These are phyloP conservation scores for Diaporthe aspalathi DNA, from an alignment of 2,329 filamentous ascomycete species.

Conservation along the genomic window DNA sequence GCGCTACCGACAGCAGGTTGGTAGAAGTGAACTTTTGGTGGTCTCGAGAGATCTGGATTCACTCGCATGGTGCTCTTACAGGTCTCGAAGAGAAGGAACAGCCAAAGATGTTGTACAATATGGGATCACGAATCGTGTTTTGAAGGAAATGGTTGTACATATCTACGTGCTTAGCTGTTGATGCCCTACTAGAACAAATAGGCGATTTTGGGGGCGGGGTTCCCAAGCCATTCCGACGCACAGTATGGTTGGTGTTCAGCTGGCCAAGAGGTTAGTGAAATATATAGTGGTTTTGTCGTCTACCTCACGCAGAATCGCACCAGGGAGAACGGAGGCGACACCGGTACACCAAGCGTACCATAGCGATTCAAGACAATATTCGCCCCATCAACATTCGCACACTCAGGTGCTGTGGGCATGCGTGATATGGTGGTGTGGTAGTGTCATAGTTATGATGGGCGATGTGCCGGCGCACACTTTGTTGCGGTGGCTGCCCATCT, in stretches of 20 bases:
- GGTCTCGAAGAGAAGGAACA: neutral
- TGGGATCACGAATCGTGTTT: conserved; percentile 12
- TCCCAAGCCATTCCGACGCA: neutral
- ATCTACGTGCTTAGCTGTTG: conserved; percentile 11
- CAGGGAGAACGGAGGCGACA: too few species aligned
- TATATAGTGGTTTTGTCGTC: conserved; percentile 1
- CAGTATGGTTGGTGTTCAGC: neutral
- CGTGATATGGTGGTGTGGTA: too few species aligned
- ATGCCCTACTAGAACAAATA: conserved; percentile 12
- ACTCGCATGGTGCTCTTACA: neutral
- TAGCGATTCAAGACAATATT: too few species aligned
- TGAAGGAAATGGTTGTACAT: conserved; percentile 13
- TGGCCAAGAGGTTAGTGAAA: conserved; percentile 9
- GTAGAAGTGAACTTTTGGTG: neutral
- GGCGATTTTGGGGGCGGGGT: neutral
- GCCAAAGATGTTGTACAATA: conserved; percentile 18
- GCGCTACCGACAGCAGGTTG: neutral
- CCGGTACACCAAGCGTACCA: too few species aligned
- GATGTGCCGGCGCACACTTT: too few species aligned
- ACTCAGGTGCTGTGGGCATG: too few species aligned
- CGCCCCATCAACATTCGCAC: too few species aligned
- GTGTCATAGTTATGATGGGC: too few species aligned
- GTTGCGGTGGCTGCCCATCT: too few species aligned
- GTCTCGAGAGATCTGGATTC: neutral
- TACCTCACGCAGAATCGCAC: neutral